Base-by-base conservation (phyloP, 345 rosid species). In the Angophora floribunda region DNA sequence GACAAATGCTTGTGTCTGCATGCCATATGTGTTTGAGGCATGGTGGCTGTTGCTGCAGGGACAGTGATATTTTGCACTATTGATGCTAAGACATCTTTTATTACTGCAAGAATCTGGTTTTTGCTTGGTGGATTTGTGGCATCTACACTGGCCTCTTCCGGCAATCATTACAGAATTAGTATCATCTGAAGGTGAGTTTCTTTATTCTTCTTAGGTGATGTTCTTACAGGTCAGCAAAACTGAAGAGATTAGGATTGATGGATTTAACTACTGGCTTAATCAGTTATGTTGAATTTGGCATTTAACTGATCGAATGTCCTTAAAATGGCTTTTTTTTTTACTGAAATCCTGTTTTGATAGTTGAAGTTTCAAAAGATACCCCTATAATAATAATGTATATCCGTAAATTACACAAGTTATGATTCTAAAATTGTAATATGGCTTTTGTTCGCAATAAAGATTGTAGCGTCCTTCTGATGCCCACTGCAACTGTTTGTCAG, bases 71-170 rank as follows among this genome's bases (percentile, higher is more conserved):
- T 95, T 90, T 90, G 94, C 84, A 99, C 98, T 22, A 89, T 97
- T 87, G 99, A 95, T 90, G 98, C 98, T 19, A 91, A 92, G 90
- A 97, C 98, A 84, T 93, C 97, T 13, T 92, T 94, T 45, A 96
- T 96, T 90, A 95, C 96, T 12, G 96, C 6, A 97, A 96, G 93
- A 92, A 95, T 87, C 92, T 96, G 89, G 90, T 96, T 65, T 97
- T 96, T 87, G 93, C 96, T 55, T 97, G 98, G 99, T 95, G 97
- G 98, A 94, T 96, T 93, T 96, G 98, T 89, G 98, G 96, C 55
- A 96, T 96, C 89, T 95, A 96, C 88, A 94, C 95, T 53, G 98
- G 98, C 55, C 87, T 95, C 88, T 93, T 96, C 88, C 96, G 99
- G 15, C 96, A 95, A 87, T 92, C 96, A 44, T 87, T 97, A 85